Evolutionary conservation across 306 rosid species (phyloP).

Genomic region (Gastrolobium bilobum): DNA sequence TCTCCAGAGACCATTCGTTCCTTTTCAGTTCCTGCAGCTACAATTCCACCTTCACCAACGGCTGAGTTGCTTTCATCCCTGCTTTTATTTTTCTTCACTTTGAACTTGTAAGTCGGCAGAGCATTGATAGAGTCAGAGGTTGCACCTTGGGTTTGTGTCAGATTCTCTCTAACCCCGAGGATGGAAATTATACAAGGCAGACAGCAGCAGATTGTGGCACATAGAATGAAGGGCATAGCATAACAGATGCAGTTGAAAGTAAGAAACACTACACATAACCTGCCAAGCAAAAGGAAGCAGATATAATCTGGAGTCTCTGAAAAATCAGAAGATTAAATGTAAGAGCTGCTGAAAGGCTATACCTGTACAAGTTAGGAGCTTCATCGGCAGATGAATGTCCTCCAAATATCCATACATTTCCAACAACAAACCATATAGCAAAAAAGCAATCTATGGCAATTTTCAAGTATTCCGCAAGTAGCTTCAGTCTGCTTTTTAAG

Average conservation of each 20-base stretch:
- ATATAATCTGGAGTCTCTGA: slow-evolving; percentile 3
- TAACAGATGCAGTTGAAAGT: slow-evolving; percentile 81
- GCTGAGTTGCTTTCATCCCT: slow-evolving; percentile 55
- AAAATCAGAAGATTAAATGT: slow-evolving; percentile 2
- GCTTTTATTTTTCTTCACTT: slow-evolving; percentile 64
- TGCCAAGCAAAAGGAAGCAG: slow-evolving; percentile 58
- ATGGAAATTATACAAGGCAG: slow-evolving; percentile 87
- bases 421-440: slow-evolving; percentile 89
- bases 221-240: slow-evolving; percentile 90
- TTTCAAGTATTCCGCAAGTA: slow-evolving; percentile 73
- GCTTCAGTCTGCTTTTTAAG: slow-evolving; percentile 63
- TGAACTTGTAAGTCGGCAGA: slow-evolving; percentile 83
- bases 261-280: slow-evolving; percentile 90
- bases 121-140: slow-evolving; percentile 77
- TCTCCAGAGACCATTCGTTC: slow-evolving; percentile 80
- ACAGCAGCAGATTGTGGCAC: slow-evolving; percentile 90
- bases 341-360: slow-evolving; percentile 33
- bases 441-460: slow-evolving; percentile 81
- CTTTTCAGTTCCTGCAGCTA: slow-evolving; percentile 85
- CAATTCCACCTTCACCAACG: slow-evolving; percentile 72
- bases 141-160: slow-evolving; percentile 77
- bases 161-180: slow-evolving; percentile 81
- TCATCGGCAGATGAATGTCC: slow-evolving; percentile 68
- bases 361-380: slow-evolving; percentile 92
- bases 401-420: slow-evolving; percentile 88